These are phyloP conservation scores for Umbelopsis sp. DNA, from an alignment of 192 early-diverging fungal genomes.

Conservation along the genomic window DNA sequence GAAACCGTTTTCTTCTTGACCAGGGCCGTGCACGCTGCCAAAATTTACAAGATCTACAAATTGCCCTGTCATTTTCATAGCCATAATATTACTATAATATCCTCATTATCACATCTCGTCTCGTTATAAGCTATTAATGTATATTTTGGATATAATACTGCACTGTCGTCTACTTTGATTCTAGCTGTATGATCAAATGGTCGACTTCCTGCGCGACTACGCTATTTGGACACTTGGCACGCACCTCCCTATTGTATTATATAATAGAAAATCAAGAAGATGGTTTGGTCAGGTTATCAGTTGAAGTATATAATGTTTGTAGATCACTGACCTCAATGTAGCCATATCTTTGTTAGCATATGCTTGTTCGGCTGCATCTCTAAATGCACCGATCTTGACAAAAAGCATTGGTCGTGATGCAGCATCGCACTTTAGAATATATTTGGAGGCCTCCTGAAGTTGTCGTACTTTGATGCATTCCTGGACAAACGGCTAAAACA, in stretches of 20 bases:
- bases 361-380: constrained; percentile 74
- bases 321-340: constrained; percentile 52
- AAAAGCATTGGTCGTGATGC: constrained; percentile 61
- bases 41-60: no score
- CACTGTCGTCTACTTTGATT: constrained; percentile 29
- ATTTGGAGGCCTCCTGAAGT: constrained; percentile 75
- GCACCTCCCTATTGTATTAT: constrained; percentile 36
- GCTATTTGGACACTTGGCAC: constrained; percentile 48
- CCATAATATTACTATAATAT: no score
- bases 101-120: neutral
- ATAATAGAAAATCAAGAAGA: constrained; percentile 2
- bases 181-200: constrained; percentile 42
- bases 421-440: constrained; percentile 73
- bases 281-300: neutral
- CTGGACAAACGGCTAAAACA: constrained; percentile 70
- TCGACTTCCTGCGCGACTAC: constrained; percentile 52
- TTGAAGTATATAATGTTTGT: neutral
- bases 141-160: no score
- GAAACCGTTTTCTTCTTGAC: neutral
- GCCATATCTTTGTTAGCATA: constrained; percentile 64
- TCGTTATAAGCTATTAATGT: neutral
- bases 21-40: no score
- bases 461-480: constrained; percentile 79
- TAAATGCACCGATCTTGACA: constrained; percentile 72
- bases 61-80: no score